Conservation (phyloP, 345 rosid genomes). For the Brassica nigra region DNA sequence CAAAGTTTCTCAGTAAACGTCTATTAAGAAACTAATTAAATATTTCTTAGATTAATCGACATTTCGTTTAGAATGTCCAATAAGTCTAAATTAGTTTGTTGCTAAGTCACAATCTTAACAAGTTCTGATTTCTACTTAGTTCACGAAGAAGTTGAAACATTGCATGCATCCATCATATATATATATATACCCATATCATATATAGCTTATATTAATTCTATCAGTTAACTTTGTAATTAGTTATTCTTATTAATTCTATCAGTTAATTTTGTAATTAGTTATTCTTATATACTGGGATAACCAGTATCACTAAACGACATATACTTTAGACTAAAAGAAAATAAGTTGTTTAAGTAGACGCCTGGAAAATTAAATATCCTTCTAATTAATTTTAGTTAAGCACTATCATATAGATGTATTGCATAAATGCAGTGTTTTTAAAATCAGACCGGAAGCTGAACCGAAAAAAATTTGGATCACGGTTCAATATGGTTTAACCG, state of each 20-base stretch:
- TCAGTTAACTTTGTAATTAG: neutral
- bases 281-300: neutral
- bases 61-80: constrained; percentile 18
- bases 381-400: neutral
- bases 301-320: neutral
- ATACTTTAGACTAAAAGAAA: constrained; percentile 2
- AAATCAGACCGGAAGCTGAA: no score
- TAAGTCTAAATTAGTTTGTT: constrained; percentile 30
- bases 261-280: neutral
- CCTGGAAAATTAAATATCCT: neutral
- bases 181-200: neutral
- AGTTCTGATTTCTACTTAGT: constrained; percentile 4
- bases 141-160: constrained; percentile 25
- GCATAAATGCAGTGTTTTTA: no score
- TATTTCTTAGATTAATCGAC: neutral
- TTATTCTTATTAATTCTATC: neutral
- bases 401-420: constrained; percentile 5
- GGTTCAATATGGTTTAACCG: no score
- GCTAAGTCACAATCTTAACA: constrained; percentile 34
- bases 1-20: constrained; percentile 20
- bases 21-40: constrained; percentile 13
- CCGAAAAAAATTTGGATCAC: no score
- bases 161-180: constrained; percentile 3
- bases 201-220: neutral
- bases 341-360: neutral